Evolutionary conservation across 345 rosid species (phyloP).

Genomic region (Euphorbia peplus): DNA sequence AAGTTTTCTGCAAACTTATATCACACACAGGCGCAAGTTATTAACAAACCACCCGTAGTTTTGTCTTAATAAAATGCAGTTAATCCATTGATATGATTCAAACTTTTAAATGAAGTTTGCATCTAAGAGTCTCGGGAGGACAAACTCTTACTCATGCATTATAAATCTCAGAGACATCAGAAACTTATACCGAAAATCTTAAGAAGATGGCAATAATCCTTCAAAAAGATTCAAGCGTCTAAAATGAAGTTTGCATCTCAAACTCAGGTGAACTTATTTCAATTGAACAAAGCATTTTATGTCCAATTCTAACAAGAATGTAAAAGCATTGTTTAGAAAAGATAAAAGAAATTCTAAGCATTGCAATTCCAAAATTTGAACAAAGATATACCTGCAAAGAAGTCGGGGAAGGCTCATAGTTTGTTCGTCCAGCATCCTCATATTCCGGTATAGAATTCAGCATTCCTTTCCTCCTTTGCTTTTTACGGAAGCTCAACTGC

Average conservation of each 20-base stretch:
- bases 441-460: conserved; percentile 25
- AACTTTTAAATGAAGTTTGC: too few species aligned
- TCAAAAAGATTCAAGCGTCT: conserved; percentile 10
- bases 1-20: background rate
- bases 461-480: conserved; percentile 17
- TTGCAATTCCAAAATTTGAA: background rate
- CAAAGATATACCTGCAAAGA: conserved; percentile 18
- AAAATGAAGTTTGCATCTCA: too few species aligned
- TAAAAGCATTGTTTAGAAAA: background rate
- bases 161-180: too few species aligned
- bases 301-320: too few species aligned
- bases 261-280: too few species aligned
- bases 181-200: too few species aligned
- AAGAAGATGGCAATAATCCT: background rate
- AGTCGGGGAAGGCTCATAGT: conserved; percentile 11
- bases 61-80: background rate
- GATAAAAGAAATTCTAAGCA: conserved; percentile 3
- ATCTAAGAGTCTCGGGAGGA: too few species aligned
- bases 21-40: too few species aligned
- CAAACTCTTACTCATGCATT: too few species aligned
- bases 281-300: too few species aligned
- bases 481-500: conserved; percentile 14
- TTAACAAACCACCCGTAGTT: too few species aligned
- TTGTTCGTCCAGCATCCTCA: conserved; percentile 12
- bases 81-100: conserved; percentile 5